Evolutionary conservation across 2,329 filamentous ascomycete genomes (phyloP).

Genomic region (Clonostachys sp.): DNA sequence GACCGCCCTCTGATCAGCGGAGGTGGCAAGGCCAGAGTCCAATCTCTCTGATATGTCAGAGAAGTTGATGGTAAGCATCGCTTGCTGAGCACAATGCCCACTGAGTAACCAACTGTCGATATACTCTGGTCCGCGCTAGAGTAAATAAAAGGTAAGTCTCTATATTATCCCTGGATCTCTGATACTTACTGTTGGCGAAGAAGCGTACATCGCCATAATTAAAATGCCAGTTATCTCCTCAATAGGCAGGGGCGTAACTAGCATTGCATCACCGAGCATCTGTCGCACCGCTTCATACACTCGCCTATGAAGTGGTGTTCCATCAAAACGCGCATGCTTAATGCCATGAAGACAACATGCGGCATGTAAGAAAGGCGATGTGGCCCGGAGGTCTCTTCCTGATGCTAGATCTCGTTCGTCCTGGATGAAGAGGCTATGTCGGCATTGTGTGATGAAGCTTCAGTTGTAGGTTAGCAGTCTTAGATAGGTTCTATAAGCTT

Average conservation of each 20-base stretch:
- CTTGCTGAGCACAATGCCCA: background rate
- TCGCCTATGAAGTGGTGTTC: background rate
- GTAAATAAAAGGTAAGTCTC: no score
- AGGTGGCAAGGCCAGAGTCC: background rate
- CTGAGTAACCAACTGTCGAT: background rate
- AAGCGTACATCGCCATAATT: background rate
- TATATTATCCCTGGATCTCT: no score
- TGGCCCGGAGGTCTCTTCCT: background rate
- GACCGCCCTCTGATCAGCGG: background rate
- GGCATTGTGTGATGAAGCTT: no score
- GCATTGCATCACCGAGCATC: background rate
- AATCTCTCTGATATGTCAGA: background rate
- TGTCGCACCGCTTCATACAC: background rate
- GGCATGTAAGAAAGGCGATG: background rate
- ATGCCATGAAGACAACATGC: background rate
- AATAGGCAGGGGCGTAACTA: background rate
- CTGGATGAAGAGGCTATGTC: no score
- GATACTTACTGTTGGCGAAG: background rate
- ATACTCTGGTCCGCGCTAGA: background rate
- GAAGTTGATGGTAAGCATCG: background rate
- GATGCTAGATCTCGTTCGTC: background rate
- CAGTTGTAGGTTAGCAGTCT: no score
- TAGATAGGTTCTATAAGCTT: background rate
- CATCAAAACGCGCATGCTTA: background rate
- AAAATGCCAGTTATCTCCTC: background rate